phyloP scores from a whole-genome alignment of 768 basidiomycete species.

The Mycena haematopus region DNA sequence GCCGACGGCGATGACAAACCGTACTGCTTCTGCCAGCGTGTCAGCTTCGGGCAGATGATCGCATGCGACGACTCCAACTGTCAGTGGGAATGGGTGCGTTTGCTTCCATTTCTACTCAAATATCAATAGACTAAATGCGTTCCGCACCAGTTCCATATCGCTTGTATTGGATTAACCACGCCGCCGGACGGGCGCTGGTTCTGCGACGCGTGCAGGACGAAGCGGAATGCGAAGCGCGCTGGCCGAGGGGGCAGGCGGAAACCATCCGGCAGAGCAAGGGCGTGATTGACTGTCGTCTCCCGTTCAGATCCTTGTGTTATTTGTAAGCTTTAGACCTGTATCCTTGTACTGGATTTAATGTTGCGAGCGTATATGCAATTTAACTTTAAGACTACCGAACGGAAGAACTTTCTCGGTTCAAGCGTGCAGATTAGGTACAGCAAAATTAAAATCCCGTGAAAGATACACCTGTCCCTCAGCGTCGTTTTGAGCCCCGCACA shows the following conservation, averaged over 20 bases:
- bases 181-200: conserved; percentile 79
- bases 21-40: conserved; percentile 87
- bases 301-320: background rate
- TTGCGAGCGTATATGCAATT: background rate
- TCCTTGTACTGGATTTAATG: conserved; percentile 13
- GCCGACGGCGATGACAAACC: conserved; percentile 69
- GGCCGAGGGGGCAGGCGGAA: conserved; percentile 59
- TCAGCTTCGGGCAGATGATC: conserved; percentile 94
- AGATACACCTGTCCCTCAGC: conserved; percentile 45
- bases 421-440: background rate
- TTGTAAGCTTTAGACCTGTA: conserved; percentile 1
- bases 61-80: conserved; percentile 86
- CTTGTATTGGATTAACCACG: conserved; percentile 70
- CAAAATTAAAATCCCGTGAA: conserved; percentile 6
- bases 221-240: conserved; percentile 58
- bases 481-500: conserved; percentile 70
- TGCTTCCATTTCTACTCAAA: conserved; percentile 17
- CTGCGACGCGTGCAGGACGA: conserved; percentile 70
- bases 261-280: conserved; percentile 35
- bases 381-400: background rate
- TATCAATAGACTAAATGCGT: no score
- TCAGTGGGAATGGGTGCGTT: conserved; percentile 87
- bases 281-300: conserved; percentile 1
- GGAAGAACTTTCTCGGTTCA: no score
- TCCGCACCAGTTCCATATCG: conserved; percentile 72